Evolutionary conservation across 108 stramenopile genomes (phyloP), one percentile per base, ranked within the genome.

Genomic region (Craspedostauros australis): DNA sequence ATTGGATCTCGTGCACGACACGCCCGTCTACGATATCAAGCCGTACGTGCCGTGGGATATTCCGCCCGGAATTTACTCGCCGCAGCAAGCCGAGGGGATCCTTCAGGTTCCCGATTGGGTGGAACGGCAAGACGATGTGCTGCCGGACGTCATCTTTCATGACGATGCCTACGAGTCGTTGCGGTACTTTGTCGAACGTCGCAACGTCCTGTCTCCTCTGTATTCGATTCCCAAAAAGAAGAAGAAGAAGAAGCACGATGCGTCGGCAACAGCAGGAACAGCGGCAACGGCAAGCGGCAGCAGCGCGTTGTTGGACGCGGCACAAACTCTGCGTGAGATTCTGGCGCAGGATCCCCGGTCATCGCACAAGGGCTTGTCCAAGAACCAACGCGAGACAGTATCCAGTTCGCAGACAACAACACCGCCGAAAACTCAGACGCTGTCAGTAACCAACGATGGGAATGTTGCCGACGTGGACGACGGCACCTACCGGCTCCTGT

Each of bases 1-100:
- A 9, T 68, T 94, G 7, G 96, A 97, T 66, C 66, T 97, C 7
- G 85, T 93, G 16, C 55, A 97, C 54, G 88, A 88, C 5, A 97
- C 94, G 14, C 96, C 96, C 15, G 58, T 97, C 5, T 85, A 87
- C 59, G 96, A 97, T 56, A 70, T 97, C 64, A 97, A 97, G 57
- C 95, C 95, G 1, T 86, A 62, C 45, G 88, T 94, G 1, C 89
- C 88, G 11, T 88, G 86, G 85, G 81, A 80, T 51, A 50, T 84
- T 45, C 88, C 88, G n/a, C 71, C 74, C 3, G 46, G 61, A 23
- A 11, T 48, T 28, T 14, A 16, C 15, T 48, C 47, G 29, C 5
- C 25, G 47, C 21, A 36, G 12, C 34, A 27, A 48, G 36, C 25
- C 9, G 57, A 60, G 11, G 57, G 56, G 1, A 47, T 48, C 19